These are phyloP conservation scores for Clonostachys byssicola DNA, from an alignment of 2,329 filamentous ascomycete genomes.

Conservation along the genomic window DNA sequence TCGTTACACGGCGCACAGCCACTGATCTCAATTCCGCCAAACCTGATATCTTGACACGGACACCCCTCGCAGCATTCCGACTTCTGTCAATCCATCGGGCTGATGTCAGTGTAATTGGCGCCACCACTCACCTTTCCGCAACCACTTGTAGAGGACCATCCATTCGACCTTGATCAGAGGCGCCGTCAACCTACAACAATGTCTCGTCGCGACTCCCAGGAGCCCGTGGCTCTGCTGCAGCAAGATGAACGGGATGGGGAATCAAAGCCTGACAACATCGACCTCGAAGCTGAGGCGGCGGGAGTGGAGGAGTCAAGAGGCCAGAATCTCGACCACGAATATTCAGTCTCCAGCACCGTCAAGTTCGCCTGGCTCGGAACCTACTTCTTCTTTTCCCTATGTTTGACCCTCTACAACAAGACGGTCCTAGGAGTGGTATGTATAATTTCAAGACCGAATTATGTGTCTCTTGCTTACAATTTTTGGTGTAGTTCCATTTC, in stretches of 20 bases:
- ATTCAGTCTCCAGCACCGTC: conserved; percentile 34
- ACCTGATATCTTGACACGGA: no score
- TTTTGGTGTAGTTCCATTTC: conserved; percentile 42
- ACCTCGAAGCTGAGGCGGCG: conserved; percentile 23
- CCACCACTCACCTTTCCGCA: no score
- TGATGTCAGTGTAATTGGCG: no score
- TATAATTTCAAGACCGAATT: conserved; percentile 2
- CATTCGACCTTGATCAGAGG: no score
- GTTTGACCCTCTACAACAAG: conserved; percentile 56
- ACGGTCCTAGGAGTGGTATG: conserved; percentile 46
- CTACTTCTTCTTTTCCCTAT: conserved; percentile 44
- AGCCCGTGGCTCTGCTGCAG: conserved; percentile 21
- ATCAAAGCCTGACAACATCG: conserved; percentile 17
- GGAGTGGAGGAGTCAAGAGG: conserved; percentile 17
- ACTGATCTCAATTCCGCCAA: no score
- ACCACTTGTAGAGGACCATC: no score
- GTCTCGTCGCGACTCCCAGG: conserved; percentile 23
- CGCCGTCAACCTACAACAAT: conserved; percentile 10
- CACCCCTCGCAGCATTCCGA: no score
- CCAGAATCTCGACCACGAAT: conserved; percentile 36
- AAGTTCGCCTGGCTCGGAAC: conserved; percentile 45
- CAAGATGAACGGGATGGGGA: conserved; percentile 22
- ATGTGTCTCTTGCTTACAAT: not conserved
- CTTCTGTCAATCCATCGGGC: no score
- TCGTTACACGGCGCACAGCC: no score